Evolutionary conservation across 78 protist species (phyloP).

Genomic region (Dictyostelium brefeldianum): DNA sequence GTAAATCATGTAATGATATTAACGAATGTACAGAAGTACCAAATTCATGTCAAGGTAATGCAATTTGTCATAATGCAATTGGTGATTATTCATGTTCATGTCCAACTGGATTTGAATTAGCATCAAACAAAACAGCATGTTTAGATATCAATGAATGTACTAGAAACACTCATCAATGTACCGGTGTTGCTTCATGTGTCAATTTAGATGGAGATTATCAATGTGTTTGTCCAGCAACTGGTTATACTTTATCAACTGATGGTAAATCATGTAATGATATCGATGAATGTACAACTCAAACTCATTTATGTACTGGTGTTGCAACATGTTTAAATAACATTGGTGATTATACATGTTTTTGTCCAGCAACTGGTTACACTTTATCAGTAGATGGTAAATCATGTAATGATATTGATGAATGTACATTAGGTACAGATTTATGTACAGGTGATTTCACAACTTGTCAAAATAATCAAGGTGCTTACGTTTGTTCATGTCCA

Average conservation of each 20-base stretch:
- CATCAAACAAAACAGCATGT: neutral
- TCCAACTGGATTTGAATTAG: neutral
- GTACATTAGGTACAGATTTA: neutral
- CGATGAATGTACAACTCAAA: neutral
- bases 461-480: slow-evolving; percentile 1
- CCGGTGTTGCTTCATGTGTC: neutral
- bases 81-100: neutral
- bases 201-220: neutral
- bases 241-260: neutral
- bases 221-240: neutral
- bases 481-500: neutral
- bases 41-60: neutral
- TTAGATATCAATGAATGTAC: neutral
- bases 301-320: neutral
- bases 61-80: neutral
- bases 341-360: neutral
- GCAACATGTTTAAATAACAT: neutral
- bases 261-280: neutral
- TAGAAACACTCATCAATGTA: neutral
- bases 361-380: neutral
- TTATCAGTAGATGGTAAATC: neutral
- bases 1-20: neutral
- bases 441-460: neutral
- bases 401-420: slow-evolving; percentile 15
- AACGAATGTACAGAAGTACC: neutral